Evolutionary conservation across 2,329 filamentous ascomycete genomes (phyloP), one percentile per base, ranked within the genome.

Genomic region (Septoria linicola): DNA sequence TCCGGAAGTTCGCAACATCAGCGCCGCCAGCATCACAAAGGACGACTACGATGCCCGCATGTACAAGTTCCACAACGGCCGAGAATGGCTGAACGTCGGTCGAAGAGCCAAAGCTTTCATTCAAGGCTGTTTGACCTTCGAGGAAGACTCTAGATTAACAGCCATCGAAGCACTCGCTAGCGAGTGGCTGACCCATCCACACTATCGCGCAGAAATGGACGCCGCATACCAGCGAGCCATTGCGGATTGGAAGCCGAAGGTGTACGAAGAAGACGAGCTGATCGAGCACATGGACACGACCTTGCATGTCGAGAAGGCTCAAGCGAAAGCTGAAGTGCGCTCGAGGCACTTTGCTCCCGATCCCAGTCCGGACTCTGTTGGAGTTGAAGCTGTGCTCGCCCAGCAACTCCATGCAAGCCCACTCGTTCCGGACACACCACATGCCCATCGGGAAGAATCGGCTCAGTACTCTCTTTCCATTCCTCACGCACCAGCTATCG

Each of bases 171-270:
- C 80, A 2, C 61, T 83, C 25, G 48, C 63, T 8, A 80, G 83
- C 64, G 49, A 60, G 8, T 85, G 81, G 82, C 80, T 85, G 58
- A 73, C 73, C 1, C 76, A 80, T 58, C 64, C 68, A n/a, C 59
- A 65, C 7, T 75, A 80, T 61, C 70, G 66, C 16, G 62, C 63
- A 11, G 72, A 76, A 14, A 75, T 80, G 48, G 70, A 79, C 23
- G 71, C 70, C 1, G 64, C 80, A 2, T 83, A 83, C 57, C 44
- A 72, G 49, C 70, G 72, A 32, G 72, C 76, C 0, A 73, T 76
- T 49, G 62, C 65, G 27, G 69, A 74, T 47, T 83, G 80, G 80
- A 64, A 65, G 47, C 78, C 77, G 14, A 55, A 58, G 30, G 30
- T 46, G 19, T 16, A 45, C 7, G 31, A 49, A 14, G 32, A 34